These are phyloP conservation scores for Cryptococcus sp. DNA, from an alignment of 1,284 basidiomycete species.

Conservation along the genomic window DNA sequence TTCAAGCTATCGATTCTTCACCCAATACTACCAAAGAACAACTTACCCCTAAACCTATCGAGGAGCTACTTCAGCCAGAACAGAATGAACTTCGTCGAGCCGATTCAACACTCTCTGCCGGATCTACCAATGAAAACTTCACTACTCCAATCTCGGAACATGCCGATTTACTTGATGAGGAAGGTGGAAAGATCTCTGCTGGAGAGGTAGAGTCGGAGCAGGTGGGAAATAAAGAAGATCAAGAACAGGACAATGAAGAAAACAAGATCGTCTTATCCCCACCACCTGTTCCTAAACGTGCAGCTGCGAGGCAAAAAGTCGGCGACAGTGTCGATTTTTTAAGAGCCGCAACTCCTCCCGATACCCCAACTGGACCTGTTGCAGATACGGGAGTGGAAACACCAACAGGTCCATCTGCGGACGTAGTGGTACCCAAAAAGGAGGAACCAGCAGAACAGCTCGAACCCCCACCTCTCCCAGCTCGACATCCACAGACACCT, in stretches of 20 bases:
- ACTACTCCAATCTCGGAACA: slow-evolving; percentile 11
- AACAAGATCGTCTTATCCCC: slow-evolving; percentile 10
- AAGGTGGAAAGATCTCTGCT: not conserved
- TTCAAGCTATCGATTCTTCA: not conserved
- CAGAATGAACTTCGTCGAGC: slow-evolving; percentile 1
- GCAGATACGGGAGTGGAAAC: not conserved
- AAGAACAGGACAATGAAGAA: slow-evolving; percentile 4
- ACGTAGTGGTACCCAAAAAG: too few species aligned
- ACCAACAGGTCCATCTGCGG: not conserved
- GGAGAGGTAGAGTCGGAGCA: slow-evolving; percentile 2
- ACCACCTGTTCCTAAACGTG: slow-evolving; percentile 31
- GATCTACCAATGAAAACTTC: slow-evolving; percentile 8
- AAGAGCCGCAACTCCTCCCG: not conserved
- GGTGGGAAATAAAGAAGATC: not conserved
- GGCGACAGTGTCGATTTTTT: slow-evolving; percentile 10
- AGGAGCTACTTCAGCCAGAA: slow-evolving; percentile 1
- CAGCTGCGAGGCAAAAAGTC: slow-evolving; percentile 21
- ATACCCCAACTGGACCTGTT: too few species aligned
- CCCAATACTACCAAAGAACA: not conserved
- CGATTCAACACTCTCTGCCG: slow-evolving; percentile 10
- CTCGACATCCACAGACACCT: slow-evolving; percentile 25
- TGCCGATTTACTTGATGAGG: slow-evolving; percentile 5
- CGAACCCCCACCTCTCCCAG: slow-evolving; percentile 20
- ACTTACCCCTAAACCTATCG: not conserved
- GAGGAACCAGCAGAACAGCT: not conserved